These are phyloP conservation scores for Cladosporium colombiae DNA, from an alignment of 2,329 filamentous ascomycete species.

Conservation along the genomic window DNA sequence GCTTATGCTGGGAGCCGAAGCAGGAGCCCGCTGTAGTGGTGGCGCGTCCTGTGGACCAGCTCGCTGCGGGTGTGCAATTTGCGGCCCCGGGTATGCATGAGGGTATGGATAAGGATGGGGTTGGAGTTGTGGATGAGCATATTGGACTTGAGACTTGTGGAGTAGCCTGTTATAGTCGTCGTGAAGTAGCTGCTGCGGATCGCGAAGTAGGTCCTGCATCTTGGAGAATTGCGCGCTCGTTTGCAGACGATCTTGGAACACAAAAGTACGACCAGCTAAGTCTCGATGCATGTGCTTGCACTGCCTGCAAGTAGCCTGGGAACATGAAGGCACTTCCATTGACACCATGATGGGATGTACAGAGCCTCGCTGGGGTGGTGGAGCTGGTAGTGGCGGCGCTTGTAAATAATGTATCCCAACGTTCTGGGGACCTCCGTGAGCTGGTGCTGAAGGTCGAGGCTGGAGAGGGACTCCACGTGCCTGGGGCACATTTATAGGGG, in stretches of 20 bases:
- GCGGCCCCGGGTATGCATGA: neutral
- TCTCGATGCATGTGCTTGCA: neutral
- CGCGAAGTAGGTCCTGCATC: neutral
- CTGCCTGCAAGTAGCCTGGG: neutral
- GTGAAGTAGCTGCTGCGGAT: neutral
- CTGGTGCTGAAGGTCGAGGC: neutral
- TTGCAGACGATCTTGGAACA: constrained; percentile 5
- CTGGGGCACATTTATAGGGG: neutral
- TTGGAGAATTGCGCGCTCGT: neutral
- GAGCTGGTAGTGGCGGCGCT: neutral
- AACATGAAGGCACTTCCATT: constrained; percentile 10
- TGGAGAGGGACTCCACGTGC: neutral
- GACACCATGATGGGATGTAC: neutral
- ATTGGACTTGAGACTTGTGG: neutral
- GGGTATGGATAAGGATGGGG: too few relatives aligned
- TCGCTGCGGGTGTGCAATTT: neutral
- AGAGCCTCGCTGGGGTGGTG: neutral
- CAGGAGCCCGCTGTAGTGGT: neutral
- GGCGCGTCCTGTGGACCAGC: neutral
- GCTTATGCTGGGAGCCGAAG: neutral
- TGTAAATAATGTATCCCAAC: neutral
- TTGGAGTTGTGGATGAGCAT: neutral
- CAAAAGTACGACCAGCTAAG: neutral
- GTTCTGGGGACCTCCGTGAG: neutral
- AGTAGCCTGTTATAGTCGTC: neutral